These are phyloP conservation scores for Ramalina intermedia DNA, from an alignment of 495 filamentous ascomycete genomes.

Conservation along the genomic window DNA sequence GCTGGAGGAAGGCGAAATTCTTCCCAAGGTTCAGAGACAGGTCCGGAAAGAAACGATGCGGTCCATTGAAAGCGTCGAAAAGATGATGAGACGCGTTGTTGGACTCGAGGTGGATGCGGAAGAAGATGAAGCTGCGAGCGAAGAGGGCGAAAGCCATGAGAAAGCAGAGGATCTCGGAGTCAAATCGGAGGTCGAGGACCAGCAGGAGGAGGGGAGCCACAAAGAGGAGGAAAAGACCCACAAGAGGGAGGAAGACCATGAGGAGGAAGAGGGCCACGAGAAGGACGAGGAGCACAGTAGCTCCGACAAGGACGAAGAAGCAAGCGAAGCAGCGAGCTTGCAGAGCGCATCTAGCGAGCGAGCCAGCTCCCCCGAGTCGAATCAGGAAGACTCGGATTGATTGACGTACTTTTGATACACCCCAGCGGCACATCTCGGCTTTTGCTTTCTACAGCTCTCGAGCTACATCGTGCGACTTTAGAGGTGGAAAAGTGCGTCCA, in stretches of 20 bases:
- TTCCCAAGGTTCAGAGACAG: constrained; percentile 9
- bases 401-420: neutral
- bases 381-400: neutral
- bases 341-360: neutral
- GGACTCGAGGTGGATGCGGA: constrained; percentile 10
- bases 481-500: no score
- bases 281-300: neutral
- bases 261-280: neutral
- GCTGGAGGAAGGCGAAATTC: constrained; percentile 3
- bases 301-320: neutral
- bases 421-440: no score
- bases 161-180: neutral
- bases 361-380: neutral
- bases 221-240: neutral
- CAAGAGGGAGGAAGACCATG: neutral
- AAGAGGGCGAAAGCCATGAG: neutral
- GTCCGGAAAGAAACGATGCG: constrained; percentile 9
- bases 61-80: constrained; percentile 9
- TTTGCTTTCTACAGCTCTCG: no score
- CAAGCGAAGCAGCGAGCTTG: neutral
- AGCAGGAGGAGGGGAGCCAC: neutral
- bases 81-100: constrained; percentile 5
- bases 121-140: constrained; percentile 1
- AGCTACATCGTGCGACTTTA: no score
- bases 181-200: neutral